These are phyloP conservation scores for Aschersonia sp. DNA, from an alignment of 2,329 filamentous ascomycete genomes.

Conservation along the genomic window DNA sequence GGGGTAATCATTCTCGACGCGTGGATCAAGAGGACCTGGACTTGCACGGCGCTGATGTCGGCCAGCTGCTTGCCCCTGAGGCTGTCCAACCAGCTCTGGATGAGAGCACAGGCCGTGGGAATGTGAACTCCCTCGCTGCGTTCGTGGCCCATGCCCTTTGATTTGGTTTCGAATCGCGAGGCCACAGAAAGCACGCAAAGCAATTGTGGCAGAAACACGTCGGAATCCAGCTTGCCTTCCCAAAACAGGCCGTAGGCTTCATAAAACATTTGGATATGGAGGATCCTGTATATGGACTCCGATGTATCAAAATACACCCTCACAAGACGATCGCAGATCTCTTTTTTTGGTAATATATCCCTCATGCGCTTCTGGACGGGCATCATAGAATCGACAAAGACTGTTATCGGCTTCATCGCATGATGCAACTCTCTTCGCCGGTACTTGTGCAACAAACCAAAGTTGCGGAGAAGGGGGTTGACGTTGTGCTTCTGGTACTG, in stretches of 20 bases:
- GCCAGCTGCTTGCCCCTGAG: slow-evolving; percentile 36
- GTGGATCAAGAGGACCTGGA: slow-evolving; percentile 37
- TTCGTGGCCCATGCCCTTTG: slow-evolving; percentile 34
- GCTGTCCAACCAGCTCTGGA: slow-evolving; percentile 37
- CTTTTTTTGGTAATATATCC: slow-evolving; percentile 36
- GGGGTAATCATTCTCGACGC: slow-evolving; percentile 37
- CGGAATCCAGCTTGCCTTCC: slow-evolving; percentile 28
- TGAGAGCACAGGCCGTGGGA: slow-evolving; percentile 39
- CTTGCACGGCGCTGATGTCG: slow-evolving; percentile 37
- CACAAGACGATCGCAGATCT: slow-evolving; percentile 35
- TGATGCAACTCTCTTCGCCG: slow-evolving; percentile 32
- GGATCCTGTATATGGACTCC: slow-evolving; percentile 37
- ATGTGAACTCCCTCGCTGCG: slow-evolving; percentile 39
- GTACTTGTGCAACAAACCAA: slow-evolving; percentile 31
- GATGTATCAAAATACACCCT: slow-evolving; percentile 32
- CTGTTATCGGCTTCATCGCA: slow-evolving; percentile 33
- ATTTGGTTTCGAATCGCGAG: slow-evolving; percentile 35
- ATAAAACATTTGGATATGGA: slow-evolving; percentile 36
- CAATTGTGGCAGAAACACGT: slow-evolving; percentile 38
- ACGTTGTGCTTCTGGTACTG: slow-evolving; percentile 11
- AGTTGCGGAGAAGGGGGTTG: slow-evolving; percentile 26
- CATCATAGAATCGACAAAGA: slow-evolving; percentile 44
- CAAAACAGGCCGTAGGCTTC: slow-evolving; percentile 37
- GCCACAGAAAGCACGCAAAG: slow-evolving; percentile 37
- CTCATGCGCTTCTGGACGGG: slow-evolving; percentile 42